A percentile compares a stretch with the other conserved stretches of the same genome.
Conservation (phyloP, 805 yeast genomes). For the Yamadazyma laniorum region DNA sequence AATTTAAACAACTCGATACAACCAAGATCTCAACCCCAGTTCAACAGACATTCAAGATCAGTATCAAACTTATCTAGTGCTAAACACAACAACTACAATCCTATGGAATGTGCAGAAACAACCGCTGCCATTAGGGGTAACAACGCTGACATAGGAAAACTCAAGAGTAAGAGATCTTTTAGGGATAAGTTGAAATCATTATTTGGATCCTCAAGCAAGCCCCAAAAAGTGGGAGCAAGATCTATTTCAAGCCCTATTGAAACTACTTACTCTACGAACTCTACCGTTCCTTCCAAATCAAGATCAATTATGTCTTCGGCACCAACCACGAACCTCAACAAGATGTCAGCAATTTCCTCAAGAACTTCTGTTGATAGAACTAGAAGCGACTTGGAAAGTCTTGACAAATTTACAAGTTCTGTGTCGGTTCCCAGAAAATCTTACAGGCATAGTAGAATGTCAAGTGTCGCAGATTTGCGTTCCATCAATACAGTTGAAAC, state of each 20-base stretch:
- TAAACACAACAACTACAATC: constrained; percentile 15
- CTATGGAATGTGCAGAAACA: constrained; percentile 12
- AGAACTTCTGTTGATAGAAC: constrained; percentile 15
- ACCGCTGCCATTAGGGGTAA: constrained; percentile 12
- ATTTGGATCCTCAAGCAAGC: constrained; percentile 8
- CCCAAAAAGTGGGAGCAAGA: constrained; percentile 1
- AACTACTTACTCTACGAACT: constrained; percentile 14
- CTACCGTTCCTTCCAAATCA: constrained; percentile 5
- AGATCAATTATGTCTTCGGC: neutral
- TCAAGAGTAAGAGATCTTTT: constrained; percentile 14
- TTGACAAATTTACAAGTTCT: constrained; percentile 7
- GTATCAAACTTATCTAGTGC: constrained; percentile 14
- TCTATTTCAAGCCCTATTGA: constrained; percentile 15
- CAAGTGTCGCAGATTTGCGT: constrained; percentile 14
- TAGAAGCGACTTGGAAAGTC: constrained; percentile 12
- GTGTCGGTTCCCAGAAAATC: constrained; percentile 1
- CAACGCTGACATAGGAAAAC: constrained; percentile 9
- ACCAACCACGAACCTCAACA: neutral
- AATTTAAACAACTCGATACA: constrained; percentile 8
- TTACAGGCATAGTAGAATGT: constrained; percentile 5
- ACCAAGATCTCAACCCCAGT: constrained; percentile 7
- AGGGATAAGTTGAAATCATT: constrained; percentile 15
- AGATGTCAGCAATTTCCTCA: constrained; percentile 8
- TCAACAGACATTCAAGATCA: constrained; percentile 15
- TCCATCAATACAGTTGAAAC: constrained; percentile 14